A percentile compares a stretch with the other conserved stretches of the same genome.
Evolutionary conservation across 78 protist species (phyloP).

Genomic region (Protostelium mycophagum): DNA sequence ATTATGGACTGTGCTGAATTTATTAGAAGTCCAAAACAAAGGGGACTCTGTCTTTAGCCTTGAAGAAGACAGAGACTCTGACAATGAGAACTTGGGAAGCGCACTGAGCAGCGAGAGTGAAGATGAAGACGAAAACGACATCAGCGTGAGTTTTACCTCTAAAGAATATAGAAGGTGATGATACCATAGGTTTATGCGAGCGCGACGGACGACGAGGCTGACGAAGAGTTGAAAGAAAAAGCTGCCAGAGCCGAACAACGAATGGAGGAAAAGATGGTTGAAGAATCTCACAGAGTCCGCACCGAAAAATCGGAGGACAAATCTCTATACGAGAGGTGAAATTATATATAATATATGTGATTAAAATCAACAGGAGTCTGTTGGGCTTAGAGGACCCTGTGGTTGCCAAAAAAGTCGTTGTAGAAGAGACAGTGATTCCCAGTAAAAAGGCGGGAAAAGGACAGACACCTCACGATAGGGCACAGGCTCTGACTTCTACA

Average conservation of each 20-base stretch:
- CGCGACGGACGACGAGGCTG: neutral
- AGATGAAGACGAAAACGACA: constrained; percentile 4
- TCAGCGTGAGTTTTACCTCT: too few species aligned
- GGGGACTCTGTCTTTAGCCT: neutral
- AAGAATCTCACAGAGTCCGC: neutral
- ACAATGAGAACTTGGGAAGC: neutral
- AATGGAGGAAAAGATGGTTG: neutral
- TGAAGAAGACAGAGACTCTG: neutral
- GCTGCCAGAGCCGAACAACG: neutral
- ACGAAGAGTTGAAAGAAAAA: neutral
- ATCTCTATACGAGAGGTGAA: neutral
- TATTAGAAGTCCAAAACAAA: too few species aligned
- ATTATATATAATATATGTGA: neutral
- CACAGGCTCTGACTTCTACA: neutral
- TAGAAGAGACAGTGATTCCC: neutral
- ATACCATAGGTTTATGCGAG: neutral
- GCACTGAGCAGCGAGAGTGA: neutral
- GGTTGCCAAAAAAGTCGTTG: neutral
- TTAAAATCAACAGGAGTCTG: neutral
- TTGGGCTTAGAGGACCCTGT: neutral
- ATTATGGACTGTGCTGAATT: too few species aligned
- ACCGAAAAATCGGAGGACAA: neutral
- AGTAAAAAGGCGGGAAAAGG: neutral
- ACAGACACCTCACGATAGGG: neutral
- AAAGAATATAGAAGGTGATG: too few species aligned